phyloP scores from a whole-genome alignment of 2,329 filamentous ascomycete genomes.

The Rutstroemia sp. region DNA sequence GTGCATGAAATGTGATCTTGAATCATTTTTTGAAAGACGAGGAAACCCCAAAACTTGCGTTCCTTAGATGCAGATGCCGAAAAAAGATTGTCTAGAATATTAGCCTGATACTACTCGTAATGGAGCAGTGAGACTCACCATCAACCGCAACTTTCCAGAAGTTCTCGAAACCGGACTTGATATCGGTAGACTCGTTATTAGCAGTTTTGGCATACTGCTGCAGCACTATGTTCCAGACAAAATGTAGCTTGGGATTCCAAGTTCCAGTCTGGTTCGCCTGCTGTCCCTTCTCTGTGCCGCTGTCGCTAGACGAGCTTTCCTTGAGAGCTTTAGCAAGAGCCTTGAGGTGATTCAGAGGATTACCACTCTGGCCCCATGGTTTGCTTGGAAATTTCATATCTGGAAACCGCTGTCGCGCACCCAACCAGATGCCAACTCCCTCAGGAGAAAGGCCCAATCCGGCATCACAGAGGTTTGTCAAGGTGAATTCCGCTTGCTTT shows the following conservation, averaged over 20 bases:
- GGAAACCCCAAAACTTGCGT: slow-evolving; percentile 87
- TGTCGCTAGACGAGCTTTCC: slow-evolving; percentile 55
- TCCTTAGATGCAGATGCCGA: slow-evolving; percentile 74
- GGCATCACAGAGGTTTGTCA: slow-evolving; percentile 54
- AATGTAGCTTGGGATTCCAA: slow-evolving; percentile 75
- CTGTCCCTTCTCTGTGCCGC: slow-evolving; percentile 37
- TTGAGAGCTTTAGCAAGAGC: slow-evolving; percentile 72
- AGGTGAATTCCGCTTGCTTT: slow-evolving; percentile 48
- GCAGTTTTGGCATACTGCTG: slow-evolving; percentile 37
- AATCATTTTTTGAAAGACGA: slow-evolving; percentile 74
- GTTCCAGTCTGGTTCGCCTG: slow-evolving; percentile 49
- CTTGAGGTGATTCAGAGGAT: slow-evolving; percentile 66
- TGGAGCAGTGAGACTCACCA: slow-evolving; percentile 46
- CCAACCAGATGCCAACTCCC: slow-evolving; percentile 83
- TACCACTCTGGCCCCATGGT: slow-evolving; percentile 60
- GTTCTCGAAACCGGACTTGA: slow-evolving; percentile 48
- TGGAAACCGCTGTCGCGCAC: slow-evolving; percentile 56
- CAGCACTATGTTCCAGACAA: slow-evolving; percentile 82
- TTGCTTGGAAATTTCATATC: slow-evolving; percentile 57
- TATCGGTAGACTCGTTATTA: slow-evolving; percentile 24
- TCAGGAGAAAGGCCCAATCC: slow-evolving; percentile 76
- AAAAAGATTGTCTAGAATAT: slow-evolving; percentile 66
- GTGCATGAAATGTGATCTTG: slow-evolving; percentile 41
- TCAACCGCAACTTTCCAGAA: slow-evolving; percentile 88
- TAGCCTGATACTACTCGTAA: slow-evolving; percentile 4